Evolutionary conservation across 2,329 filamentous ascomycete genomes (phyloP), one percentile per base, ranked within the genome.

Genomic region (Ceratocystis alfenasii): DNA sequence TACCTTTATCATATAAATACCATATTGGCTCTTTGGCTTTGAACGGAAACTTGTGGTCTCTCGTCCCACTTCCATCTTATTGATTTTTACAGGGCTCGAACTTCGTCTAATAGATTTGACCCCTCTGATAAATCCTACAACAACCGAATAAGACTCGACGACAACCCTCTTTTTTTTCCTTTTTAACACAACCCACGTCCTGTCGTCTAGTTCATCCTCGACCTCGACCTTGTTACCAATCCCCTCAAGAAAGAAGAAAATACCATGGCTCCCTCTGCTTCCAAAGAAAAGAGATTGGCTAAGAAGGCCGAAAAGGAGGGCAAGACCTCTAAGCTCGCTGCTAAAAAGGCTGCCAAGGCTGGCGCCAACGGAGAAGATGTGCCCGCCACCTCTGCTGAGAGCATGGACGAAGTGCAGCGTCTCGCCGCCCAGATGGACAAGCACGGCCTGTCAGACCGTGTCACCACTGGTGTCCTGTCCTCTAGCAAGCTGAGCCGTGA

Each of bases 401-500:
- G 93, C 80, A 78, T 87, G 76, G 86, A 88, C 71, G 87, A 88
- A 74, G 87, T 96, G 70, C 88, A 91, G 80, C 91, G 91, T 75
- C 83, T 99, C 71, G 87, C 89, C 57, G 82, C 92, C 65, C 95
- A 99, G 80, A 88, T 96, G 83, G 94, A 99, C 79, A 89, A 95
- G 79, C 85, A 95, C 75, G 94, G 94, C 74, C 83, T 99, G 70
- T 97, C 94, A 15, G 94, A 99, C 78, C 89, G 94, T 77, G 94
- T 99, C 76, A 99, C 95, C 68, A 99, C 94, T 68, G 94, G 94
- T 84, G 94, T 99, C 66, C 81, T 99, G 69, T 83, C 92, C 46
- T 99, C 94, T 57, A 85, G 93, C 69, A 78, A 83, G 69, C 82
- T 89, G 71, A 95, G 89, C 80, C 88, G 90, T 78, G 94, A 99